Base-by-base conservation (phyloP, 2,329 filamentous ascomycete genomes). In the Xylariaceae sp. region DNA sequence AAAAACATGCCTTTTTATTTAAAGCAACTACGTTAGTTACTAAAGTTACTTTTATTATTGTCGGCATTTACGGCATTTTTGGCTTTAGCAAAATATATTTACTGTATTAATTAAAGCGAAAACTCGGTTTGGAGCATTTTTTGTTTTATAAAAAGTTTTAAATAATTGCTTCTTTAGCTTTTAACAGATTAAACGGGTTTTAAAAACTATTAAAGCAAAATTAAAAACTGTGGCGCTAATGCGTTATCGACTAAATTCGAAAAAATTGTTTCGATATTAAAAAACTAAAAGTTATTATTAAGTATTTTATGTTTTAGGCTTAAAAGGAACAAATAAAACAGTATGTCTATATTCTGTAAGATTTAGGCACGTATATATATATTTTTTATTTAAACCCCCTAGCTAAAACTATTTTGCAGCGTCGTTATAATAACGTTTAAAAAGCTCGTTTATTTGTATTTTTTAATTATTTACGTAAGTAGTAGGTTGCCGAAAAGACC, bases 301-400 rank as follows among this genome's bases (percentile, higher is more conserved):
- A 80, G 0, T 79, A 86, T 60, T 77, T 72, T 60, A 79, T 78
- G 69, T 78, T 85, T 56, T 83, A 78, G 78, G 4, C 53, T 0
- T 70, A 77, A 19, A 62, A 62, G 1, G 59, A 71, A 0, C 52
- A 62, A 7, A 36, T 22, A n/a, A 66, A 62, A 31, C 16, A 62
- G 1, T 14, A 55, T 5, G 72, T 80, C 0, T 72, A 66, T 47
- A 84, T 78, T 0, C 11, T 64, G 2, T 66, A 59, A 7, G 82
- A 86, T 50, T 45, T 75, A 3, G 41, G 69, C 0, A 71, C 65
- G 0, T 86, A 74, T 61, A 82, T 80, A 0, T 81, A 86, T 57
- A 79, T 87, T 13, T 40, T 87, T 11, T 86, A 86, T 58, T 60
- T 86, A 28, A 64, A 79, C 40, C 59, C 73, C 1, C 58, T 69